Evolutionary conservation across 371 early-diverging fungal genomes (phyloP).

Genomic region (Mucor irregularis): DNA sequence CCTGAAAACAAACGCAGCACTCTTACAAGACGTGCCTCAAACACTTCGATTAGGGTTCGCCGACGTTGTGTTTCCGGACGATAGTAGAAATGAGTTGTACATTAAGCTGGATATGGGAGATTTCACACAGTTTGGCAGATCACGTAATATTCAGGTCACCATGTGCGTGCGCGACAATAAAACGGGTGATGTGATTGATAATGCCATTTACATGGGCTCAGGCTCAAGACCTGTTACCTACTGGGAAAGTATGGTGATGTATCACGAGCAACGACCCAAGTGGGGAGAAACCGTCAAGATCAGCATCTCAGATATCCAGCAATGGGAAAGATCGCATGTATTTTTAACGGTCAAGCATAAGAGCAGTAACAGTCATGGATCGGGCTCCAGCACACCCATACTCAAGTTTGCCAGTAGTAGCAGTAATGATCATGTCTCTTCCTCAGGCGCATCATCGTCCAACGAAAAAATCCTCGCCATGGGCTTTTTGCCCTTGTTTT

Average conservation of each 20-base stretch:
- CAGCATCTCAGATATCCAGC: slow-evolving; percentile 45
- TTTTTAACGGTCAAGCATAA: slow-evolving; percentile 63
- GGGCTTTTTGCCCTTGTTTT: slow-evolving; percentile 64
- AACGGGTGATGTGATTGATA: slow-evolving; percentile 57
- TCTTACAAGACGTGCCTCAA: slow-evolving; percentile 47
- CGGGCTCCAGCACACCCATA: slow-evolving; percentile 8
- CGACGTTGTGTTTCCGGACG: slow-evolving; percentile 67
- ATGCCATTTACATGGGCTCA: slow-evolving; percentile 59
- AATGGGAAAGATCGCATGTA: slow-evolving; percentile 62
- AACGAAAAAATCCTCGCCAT: slow-evolving; percentile 50
- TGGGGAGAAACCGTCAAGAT: slow-evolving; percentile 74
- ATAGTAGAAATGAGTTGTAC: slow-evolving; percentile 65
- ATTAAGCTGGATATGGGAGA: slow-evolving; percentile 65
- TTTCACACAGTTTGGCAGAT: slow-evolving; percentile 55
- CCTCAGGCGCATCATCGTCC: not conserved
- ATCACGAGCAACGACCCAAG: slow-evolving; percentile 63
- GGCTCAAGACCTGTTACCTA: slow-evolving; percentile 42
- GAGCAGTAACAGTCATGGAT: slow-evolving; percentile 26
- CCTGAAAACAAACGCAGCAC: slow-evolving; percentile 46
- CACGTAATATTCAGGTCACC: slow-evolving; percentile 63
- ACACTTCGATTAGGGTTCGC: slow-evolving; percentile 67
- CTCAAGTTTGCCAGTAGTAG: not conserved
- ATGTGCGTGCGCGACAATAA: slow-evolving; percentile 59
- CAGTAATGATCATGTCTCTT: not conserved
- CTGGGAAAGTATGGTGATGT: slow-evolving; percentile 68